Base-by-base conservation (phyloP, 805 yeast species). In the Metschnikowia continentalis region DNA sequence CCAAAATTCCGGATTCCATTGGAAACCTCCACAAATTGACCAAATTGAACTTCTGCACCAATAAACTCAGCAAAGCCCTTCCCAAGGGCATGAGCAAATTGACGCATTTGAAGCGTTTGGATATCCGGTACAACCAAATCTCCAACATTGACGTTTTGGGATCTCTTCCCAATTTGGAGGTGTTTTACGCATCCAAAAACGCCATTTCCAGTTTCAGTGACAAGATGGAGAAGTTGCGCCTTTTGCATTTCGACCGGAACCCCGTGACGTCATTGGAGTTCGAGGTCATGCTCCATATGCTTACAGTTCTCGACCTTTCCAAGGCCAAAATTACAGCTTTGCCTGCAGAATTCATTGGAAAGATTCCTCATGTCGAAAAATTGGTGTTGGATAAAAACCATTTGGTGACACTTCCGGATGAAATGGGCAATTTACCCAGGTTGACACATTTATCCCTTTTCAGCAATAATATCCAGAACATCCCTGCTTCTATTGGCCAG, bases 251-350 rank as follows among this genome's bases (percentile, higher is more conserved):
- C 44, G 90, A 87, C 62, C 80, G 86, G 62, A 91, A 90, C 64
- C 97, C 97, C 5, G 80, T 90, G 49, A 90, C 96, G 0, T 77
- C 80, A 51, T 76, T 88, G 55, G 73, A 73, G 30, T 78, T 83
- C 54, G 70, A 69, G 35, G 80, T 79, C 33, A 65, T 76, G 20
- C 79, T 88, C 65, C 73, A 76, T 10, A 77, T 80, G 54, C 73
- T 90, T 64, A 84, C 90, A 1, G 81, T 83, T 15, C 74, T 94
- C 45, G 90, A 90, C 54, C 71, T 94, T 48, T 81, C 88, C 8
- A 87, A 86, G 61, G 97, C 96, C 1, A 90, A 88, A 60, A 71
- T 94, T 45, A 81, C 96, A 0, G 76, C 88, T 6, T 72, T 94
- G 30, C 85, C 91, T 0, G 75, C 80, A 6, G 80, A 78, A 15